Base-by-base conservation (phyloP, 768 basidiomycete genomes). In the Amanita fuliginea region DNA sequence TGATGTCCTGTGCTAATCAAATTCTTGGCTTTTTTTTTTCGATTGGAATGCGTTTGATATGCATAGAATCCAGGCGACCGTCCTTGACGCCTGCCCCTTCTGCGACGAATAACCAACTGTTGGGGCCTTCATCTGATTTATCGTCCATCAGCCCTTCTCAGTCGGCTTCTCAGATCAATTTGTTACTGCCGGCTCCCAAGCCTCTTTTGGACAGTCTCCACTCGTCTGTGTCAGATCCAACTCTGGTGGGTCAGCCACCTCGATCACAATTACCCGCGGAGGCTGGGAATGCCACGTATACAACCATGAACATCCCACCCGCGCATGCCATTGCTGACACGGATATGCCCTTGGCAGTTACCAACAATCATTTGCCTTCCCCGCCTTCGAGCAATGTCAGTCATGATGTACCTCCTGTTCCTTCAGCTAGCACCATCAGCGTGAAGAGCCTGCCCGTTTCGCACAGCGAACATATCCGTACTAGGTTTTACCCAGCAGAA, bases 91-190 rank as follows among this genome's bases (percentile, higher is more conserved):
- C 36, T 5, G 21, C 18, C 24, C n/a, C 19, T 13, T 39, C 37
- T 28, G 35, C 10, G 35, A 34, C 35, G 11, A 47, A 24, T 43
- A 14, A 40, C n/a, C 53, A 65, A 34, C 52, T 55, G 50, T 37
- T 63, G 49, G 59, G 59, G 6, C 64, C 62, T 6, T 64, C 67
- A 3, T 78, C 80, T 47, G 78, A 81, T 60, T 60, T 74, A 11
- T 79, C 77, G n/a, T 84, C 83, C 1, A 66, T 86, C 53, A 75
- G 78, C 0, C 84, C 83, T n/a, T 86, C 84, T 5, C 85, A 86
- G 54, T 85, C 83, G 2, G 81, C 81, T 2, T 86, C 85, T 14
- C 82, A 87, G 62, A 68, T 73, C 44, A 64, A 65, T 40, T 9
- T 42, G 10, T 30, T 30, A 42, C 49, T 49, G 26, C 46, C 37